These are phyloP conservation scores for Xylogone sp. DNA, from an alignment of 2,329 filamentous ascomycete genomes.

Conservation along the genomic window DNA sequence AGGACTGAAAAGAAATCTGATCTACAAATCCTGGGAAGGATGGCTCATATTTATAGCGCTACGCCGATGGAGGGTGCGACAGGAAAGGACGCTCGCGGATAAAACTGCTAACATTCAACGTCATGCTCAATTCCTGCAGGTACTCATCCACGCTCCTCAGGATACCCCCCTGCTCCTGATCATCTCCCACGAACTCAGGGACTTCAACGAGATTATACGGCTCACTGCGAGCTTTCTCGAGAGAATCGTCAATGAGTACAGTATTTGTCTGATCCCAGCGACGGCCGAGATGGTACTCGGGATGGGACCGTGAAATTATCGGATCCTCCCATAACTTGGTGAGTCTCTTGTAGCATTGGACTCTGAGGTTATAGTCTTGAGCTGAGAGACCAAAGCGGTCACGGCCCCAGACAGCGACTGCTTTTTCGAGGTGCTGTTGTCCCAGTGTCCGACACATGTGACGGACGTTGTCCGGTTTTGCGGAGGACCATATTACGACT, in stretches of 20 bases:
- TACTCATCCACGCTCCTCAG: slow-evolving; percentile 60
- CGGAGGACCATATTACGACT: slow-evolving; percentile 91
- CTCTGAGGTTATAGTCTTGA: slow-evolving; percentile 62
- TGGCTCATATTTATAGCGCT: no score
- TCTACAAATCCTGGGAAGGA: no score
- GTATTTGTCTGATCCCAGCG: slow-evolving; percentile 83
- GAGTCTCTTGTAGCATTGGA: slow-evolving; percentile 89
- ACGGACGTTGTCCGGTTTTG: slow-evolving; percentile 67
- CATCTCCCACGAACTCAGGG: slow-evolving; percentile 65
- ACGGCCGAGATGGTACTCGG: slow-evolving; percentile 35
- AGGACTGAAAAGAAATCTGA: no score
- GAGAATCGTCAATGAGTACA: slow-evolving; percentile 81
- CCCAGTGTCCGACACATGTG: slow-evolving; percentile 66
- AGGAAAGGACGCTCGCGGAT: slow-evolving; percentile 50
- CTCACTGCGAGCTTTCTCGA: slow-evolving; percentile 75
- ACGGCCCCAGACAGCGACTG: slow-evolving; percentile 74
- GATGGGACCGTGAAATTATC: slow-evolving; percentile 37
- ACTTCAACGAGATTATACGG: slow-evolving; percentile 79
- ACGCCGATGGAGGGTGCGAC: slow-evolving; percentile 3
- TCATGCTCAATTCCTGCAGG: slow-evolving; percentile 49
- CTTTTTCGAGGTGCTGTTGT: slow-evolving; percentile 44
- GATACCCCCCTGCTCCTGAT: slow-evolving; percentile 36
- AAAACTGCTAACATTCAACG: slow-evolving; percentile 60
- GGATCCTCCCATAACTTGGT: slow-evolving; percentile 63
- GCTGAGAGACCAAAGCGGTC: slow-evolving; percentile 67